phyloP scores from a whole-genome alignment of 2,329 filamentous ascomycete species.

The Aphanoascus verrucosus region DNA sequence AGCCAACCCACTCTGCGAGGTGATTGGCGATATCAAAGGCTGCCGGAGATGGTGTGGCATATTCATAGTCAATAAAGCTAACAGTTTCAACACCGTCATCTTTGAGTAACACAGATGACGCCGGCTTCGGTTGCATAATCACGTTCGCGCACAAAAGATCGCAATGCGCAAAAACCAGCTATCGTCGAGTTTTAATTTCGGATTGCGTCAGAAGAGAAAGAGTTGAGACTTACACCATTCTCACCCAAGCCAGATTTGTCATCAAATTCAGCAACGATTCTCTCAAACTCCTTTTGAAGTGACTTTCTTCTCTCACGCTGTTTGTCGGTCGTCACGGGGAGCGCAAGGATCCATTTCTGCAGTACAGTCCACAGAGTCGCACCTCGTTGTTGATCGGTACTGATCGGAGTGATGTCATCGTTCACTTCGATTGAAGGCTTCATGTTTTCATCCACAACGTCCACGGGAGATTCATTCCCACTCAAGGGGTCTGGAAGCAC shows the following conservation, averaged over 20 bases:
- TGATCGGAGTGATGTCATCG: constrained; percentile 32
- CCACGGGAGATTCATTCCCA: constrained; percentile 40
- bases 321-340: constrained; percentile 61
- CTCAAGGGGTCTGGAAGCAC: constrained; percentile 19
- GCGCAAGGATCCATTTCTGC: constrained; percentile 85
- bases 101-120: constrained; percentile 22
- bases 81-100: constrained; percentile 44
- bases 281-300: constrained; percentile 64
- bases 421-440: constrained; percentile 19
- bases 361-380: constrained; percentile 91
- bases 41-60: constrained; percentile 84
- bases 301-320: constrained; percentile 56
- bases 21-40: constrained; percentile 97
- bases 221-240: constrained; percentile 49
- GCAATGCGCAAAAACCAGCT: constrained; percentile 90
- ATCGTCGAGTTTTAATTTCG: background rate
- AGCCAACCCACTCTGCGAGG: constrained; percentile 96
- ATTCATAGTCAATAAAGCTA: constrained; percentile 96
- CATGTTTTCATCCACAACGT: constrained; percentile 28
- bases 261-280: constrained; percentile 60
- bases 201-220: constrained; percentile 4
- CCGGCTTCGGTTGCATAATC: constrained; percentile 55
- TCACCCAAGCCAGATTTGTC: constrained; percentile 65
- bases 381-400: constrained; percentile 54
- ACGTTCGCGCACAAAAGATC: constrained; percentile 95